Evolutionary conservation across 176 grass and related monocot species (phyloP), one percentile per base, ranked within the genome.

Genomic region (Phyllostachys edulis): DNA sequence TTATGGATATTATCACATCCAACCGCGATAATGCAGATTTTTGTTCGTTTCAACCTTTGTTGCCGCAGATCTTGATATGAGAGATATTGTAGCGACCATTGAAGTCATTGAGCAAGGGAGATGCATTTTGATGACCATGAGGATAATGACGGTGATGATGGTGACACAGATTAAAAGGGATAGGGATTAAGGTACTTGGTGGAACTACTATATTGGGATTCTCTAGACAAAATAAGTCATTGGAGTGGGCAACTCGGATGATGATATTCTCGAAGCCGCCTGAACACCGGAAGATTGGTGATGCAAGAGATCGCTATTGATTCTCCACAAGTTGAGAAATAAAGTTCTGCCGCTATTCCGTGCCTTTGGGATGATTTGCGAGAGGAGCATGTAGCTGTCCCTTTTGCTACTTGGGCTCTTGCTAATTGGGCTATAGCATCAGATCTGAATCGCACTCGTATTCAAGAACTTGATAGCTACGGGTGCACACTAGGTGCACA

Each of bases 391-490:
- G 96, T 98, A 32, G 96, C 96, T 67, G 93, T 98, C 75, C 96
- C 96, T 82, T 98, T 98, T 94, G 96, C 96, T 63, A 89, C 96
- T 50, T 98, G 96, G 96, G 96, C 96, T 78, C 76, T 98, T 83
- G 93, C 96, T 82, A 98, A 98, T 61, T 98, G 96, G 96, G 93
- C 96, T 84, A 56, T 95, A 50, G 93, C 96, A 83, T 98, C 96
- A 55, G 85, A 92, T 78, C 37, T 86, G 50, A 98, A 98, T 41
- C 89, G 96, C 49, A 89, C 70, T 80, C 89, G 70, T 84, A 93
- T 98, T 86, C 96, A 93, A 90, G 96, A 98, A 78, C 89, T 98
- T 79, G 93, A 95, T 90, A 87, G 82, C 41, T 91, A 95, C 2
- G 96, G 96, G 60, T 49, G 32, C 27, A 52, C 26, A 54, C 46